Evolutionary conservation across 495 filamentous ascomycete genomes (phyloP).

Genomic region (Penicillium canescens): DNA sequence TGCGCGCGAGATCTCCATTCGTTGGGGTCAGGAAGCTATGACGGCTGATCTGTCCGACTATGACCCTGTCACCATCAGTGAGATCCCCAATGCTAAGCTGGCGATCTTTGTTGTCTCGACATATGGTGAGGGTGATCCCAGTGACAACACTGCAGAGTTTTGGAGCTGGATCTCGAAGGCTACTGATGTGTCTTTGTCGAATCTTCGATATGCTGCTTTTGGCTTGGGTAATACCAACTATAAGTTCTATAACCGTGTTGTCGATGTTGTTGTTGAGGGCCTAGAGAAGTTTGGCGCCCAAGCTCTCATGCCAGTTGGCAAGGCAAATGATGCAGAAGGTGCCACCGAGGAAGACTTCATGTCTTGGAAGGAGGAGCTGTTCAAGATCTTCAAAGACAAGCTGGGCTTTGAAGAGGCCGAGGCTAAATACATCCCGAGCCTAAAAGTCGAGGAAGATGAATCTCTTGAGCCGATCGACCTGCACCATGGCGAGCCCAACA

Average conservation of each 20-base stretch:
- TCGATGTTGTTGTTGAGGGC: conserved; percentile 38
- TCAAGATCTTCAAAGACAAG: conserved; percentile 32
- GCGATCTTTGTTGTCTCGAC: conserved; percentile 54
- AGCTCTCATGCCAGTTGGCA: conserved; percentile 36
- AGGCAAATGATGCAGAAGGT: conserved; percentile 49
- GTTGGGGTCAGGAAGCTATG: conserved; percentile 45
- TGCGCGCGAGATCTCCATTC: conserved; percentile 41
- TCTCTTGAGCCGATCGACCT: conserved; percentile 40
- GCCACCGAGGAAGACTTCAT: conserved; percentile 53
- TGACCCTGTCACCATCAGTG: conserved; percentile 41
- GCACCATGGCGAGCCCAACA: conserved; percentile 39
- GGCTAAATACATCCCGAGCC: conserved; percentile 39
- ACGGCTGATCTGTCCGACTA: conserved; percentile 52
- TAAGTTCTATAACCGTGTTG: conserved; percentile 51
- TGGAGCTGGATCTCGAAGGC: conserved; percentile 44
- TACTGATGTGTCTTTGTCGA: conserved; percentile 25
- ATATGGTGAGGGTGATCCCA: conserved; percentile 57
- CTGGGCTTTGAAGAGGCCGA: conserved; percentile 41
- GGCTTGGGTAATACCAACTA: conserved; percentile 54
- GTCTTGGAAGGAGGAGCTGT: conserved; percentile 48
- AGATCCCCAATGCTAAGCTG: conserved; percentile 40
- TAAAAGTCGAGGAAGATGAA: conserved; percentile 39
- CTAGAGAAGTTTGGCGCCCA: conserved; percentile 40
- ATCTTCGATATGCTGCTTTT: conserved; percentile 45
- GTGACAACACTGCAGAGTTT: conserved; percentile 50